Evolutionary conservation across 108 stramenopile genomes (phyloP), one percentile per base, ranked within the genome.

Genomic region (Hondaea fermentalgiana): DNA sequence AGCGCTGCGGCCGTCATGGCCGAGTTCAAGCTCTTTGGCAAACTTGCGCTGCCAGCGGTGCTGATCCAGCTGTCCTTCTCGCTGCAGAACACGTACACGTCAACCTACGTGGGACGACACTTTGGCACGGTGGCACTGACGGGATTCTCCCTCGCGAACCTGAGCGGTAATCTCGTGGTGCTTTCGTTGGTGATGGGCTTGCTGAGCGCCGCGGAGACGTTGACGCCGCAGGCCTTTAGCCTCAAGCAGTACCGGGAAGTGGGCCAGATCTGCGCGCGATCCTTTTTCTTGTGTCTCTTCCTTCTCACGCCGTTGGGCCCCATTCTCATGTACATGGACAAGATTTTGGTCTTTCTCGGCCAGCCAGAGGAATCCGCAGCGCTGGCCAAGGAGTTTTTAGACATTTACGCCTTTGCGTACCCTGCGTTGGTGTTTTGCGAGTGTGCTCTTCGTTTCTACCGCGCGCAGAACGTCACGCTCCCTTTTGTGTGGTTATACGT

Each of bases 361-460:
- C 76, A 83, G 51, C 76, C 76, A 8, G 76, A 53, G 49, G 76
- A 83, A 23, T 53, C 76, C 6, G 76, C 76, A 16, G 43, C 3
- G 16, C 51, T 83, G 45, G 76, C 76, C n/a, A 47, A 53, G n/a
- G 51, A 53, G 51, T 83, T 83, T 83, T 28, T 83, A 16, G 49
- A 28, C 76, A 83, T 83, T 53, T 83, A 83, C 51, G 45, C 76
- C 76, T 83, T 83, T 17, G 76, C 19, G n/a, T 83, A 83, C 76
- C 76, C 76, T 1, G 76, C 76, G 49, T 17, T 83, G 49, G 76
- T 53, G 45, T 83, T 83, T 53, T 25, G 51, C 51, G 76, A 83
- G 23, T 53, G 49, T 0, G 76, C 76, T 25, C 45, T 53, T 53
- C 45, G 76, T 12, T 83, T 83, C 1, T 83, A 83, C 76, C 45